These are phyloP conservation scores for Pseudocercospora fijiensis DNA, from an alignment of 2,329 filamentous ascomycete genomes.

Conservation along the genomic window DNA sequence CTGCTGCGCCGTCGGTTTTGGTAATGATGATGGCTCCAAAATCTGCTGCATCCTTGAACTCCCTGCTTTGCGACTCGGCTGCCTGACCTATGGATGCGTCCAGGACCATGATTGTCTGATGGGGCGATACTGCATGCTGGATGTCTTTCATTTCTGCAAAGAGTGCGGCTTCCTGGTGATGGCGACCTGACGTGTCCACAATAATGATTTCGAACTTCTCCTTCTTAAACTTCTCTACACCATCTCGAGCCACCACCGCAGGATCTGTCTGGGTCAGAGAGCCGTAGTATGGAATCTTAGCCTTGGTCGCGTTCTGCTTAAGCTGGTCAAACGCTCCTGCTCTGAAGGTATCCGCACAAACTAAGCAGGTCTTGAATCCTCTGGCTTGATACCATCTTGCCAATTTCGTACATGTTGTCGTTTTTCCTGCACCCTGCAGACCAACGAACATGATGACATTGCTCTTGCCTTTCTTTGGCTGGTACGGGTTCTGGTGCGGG, in stretches of 20 bases:
- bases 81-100: conserved; percentile 96
- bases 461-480: conserved; percentile 90
- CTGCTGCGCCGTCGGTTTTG: conserved; percentile 94
- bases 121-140: conserved; percentile 81
- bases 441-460: conserved; percentile 99
- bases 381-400: conserved; percentile 91
- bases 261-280: conserved; percentile 95
- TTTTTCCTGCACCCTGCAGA: conserved; percentile 95
- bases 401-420: conserved; percentile 95
- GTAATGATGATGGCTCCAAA: conserved; percentile 99
- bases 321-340: conserved; percentile 97
- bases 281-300: conserved; percentile 98
- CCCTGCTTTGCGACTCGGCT: conserved; percentile 88
- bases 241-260: conserved; percentile 86
- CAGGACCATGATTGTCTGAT: conserved; percentile 98
- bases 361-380: conserved; percentile 88
- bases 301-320: conserved; percentile 98
- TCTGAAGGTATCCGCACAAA: conserved; percentile 97
- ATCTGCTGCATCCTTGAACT: conserved; percentile 95
- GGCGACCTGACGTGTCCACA: conserved; percentile 92
- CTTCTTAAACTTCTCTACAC: conserved; percentile 98
- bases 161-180: conserved; percentile 89
- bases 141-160: conserved; percentile 99
- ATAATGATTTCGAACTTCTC: conserved; percentile 98
- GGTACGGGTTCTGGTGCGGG: conserved; percentile 91